Evolutionary conservation across 441 rosid genomes (phyloP).

Genomic region (Manihot esculenta): DNA sequence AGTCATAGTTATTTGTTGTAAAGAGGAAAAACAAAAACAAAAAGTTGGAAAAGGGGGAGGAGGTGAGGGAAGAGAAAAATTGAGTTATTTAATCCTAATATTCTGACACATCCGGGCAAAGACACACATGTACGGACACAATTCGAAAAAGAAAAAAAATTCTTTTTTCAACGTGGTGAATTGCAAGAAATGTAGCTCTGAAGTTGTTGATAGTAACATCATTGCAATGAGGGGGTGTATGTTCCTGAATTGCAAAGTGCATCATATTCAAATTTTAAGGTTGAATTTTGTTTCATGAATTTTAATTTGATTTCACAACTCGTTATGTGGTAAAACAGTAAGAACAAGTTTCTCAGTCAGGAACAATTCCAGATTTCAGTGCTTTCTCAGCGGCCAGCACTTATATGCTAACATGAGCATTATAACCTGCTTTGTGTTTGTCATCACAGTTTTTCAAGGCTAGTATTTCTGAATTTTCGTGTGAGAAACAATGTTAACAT

Average conservation of each 20-base stretch:
- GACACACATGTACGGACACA: not conserved
- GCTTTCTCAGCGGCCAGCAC: not conserved
- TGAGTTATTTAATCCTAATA: not conserved
- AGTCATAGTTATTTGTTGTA: not conserved
- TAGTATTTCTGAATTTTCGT: not conserved
- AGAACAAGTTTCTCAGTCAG: not conserved
- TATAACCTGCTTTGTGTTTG: not conserved
- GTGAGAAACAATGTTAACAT: not conserved
- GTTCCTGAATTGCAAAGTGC: not conserved
- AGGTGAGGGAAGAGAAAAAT: not conserved
- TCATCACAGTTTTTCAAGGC: not conserved
- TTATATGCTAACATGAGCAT: not conserved
- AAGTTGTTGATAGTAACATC: not conserved
- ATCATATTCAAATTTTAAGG: not conserved
- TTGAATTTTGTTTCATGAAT: not conserved
- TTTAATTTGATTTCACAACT: not conserved
- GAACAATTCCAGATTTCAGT: not conserved
- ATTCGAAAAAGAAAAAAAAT: not conserved
- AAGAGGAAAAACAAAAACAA: not conserved
- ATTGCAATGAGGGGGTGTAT: not conserved
- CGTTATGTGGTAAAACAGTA: not conserved
- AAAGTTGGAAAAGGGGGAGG: not conserved
- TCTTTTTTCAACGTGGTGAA: not conserved
- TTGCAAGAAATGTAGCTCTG: not conserved
- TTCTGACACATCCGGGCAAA: not conserved